Evolutionary conservation across 1,284 basidiomycete genomes (phyloP).

Genomic region (Moesziomyces sp.): DNA sequence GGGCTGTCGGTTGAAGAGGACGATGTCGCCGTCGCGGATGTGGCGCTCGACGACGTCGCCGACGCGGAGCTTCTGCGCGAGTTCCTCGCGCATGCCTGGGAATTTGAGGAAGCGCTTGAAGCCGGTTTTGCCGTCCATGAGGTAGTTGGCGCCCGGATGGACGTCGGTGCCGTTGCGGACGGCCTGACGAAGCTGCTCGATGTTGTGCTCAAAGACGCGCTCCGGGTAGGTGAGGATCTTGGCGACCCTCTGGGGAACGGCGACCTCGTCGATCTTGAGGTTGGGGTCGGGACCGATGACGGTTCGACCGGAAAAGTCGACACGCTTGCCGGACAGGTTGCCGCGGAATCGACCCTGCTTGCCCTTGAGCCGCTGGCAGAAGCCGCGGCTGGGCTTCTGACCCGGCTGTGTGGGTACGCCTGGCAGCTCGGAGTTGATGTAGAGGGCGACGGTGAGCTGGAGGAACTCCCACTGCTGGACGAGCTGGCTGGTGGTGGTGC

Average conservation of each 20-base stretch:
- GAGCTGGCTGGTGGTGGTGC: conserved; percentile 64
- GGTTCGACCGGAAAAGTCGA: conserved; percentile 97
- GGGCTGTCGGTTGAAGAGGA: conserved; percentile 98
- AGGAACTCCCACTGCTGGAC: conserved; percentile 97
- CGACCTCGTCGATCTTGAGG: conserved; percentile 84
- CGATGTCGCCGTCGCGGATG: conserved; percentile 94
- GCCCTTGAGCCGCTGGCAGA: conserved; percentile 97
- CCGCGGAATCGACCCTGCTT: conserved; percentile 99
- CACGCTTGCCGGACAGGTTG: conserved; percentile 97
- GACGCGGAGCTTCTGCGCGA: conserved; percentile 79
- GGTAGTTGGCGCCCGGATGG: conserved; percentile 95
- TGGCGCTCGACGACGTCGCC: conserved; percentile 94
- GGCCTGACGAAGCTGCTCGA: conserved; percentile 80
- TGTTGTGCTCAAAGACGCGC: conserved; percentile 91
- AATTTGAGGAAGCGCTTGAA: conserved; percentile 75
- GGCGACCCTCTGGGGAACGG: conserved; percentile 94
- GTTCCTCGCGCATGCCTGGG: conserved; percentile 59
- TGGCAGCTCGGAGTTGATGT: conserved; percentile 97
- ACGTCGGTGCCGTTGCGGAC: conserved; percentile 89
- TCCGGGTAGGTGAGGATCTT: conserved; percentile 97
- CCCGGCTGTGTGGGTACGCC: conserved; percentile 70
- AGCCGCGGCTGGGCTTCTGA: conserved; percentile 73
- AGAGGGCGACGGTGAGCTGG: conserved; percentile 93
- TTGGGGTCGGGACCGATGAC: conserved; percentile 99
- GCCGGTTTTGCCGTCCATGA: conserved; percentile 76